These are phyloP conservation scores for Petunia secreta DNA, from an alignment of 257 asterid genomes.

Conservation along the genomic window DNA sequence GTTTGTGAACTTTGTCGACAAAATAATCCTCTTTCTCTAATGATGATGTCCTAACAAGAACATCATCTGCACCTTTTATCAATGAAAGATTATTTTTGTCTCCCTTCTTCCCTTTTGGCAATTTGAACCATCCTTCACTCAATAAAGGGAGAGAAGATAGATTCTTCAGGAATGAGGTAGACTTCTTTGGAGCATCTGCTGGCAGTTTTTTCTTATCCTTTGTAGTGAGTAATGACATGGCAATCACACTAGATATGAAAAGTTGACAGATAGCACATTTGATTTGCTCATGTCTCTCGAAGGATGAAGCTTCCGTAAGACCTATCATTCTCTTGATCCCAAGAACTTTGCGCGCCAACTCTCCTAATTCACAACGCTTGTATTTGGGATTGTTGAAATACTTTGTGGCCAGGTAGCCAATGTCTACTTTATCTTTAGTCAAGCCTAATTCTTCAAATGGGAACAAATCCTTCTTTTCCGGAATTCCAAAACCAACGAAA, in stretches of 20 bases:
- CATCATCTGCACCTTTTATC: constrained; percentile 34
- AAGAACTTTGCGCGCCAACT: constrained; percentile 63
- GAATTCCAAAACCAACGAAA: constrained; percentile 83
- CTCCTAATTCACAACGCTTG: constrained; percentile 59
- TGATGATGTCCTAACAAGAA: constrained; percentile 31
- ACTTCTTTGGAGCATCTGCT: constrained; percentile 27
- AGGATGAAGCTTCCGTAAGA: constrained; percentile 72
- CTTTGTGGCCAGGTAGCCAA: constrained; percentile 76
- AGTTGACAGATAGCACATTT: constrained; percentile 80
- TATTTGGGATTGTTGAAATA: constrained; percentile 57
- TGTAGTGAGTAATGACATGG: constrained; percentile 53
- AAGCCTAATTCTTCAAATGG: constrained; percentile 68
- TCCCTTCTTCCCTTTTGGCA: constrained; percentile 50
- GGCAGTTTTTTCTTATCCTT: constrained; percentile 29
- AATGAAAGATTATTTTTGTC: constrained; percentile 13
- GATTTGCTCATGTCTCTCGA: constrained; percentile 72
- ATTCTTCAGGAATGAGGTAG: constrained; percentile 29
- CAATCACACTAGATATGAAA: constrained; percentile 64
- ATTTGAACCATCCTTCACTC: constrained; percentile 67
- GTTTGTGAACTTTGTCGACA: constrained; percentile 21
- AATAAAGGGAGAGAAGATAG: constrained; percentile 30
- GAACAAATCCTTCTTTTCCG: constrained; percentile 69
- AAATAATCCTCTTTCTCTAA: constrained; percentile 30
- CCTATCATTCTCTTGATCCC: constrained; percentile 77
- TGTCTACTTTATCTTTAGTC: constrained; percentile 47